Evolutionary conservation across 805 yeast species (phyloP).

Genomic region (Hanseniaspora vineae): DNA sequence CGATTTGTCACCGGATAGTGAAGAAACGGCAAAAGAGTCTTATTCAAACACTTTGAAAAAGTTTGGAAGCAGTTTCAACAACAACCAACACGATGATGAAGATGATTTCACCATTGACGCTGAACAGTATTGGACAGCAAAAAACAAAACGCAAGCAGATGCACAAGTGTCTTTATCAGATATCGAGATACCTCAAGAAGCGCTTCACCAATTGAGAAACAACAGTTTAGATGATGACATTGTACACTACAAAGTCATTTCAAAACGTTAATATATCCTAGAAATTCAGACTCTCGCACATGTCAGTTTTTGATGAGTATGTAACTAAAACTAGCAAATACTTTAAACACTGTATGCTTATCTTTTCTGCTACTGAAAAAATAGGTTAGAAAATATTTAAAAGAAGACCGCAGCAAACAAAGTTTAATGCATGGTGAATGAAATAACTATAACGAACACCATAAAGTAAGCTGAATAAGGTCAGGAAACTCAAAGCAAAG

Average conservation of each 20-base stretch:
- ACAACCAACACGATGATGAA: too few relatives aligned
- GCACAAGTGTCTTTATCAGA: background rate
- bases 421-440: conserved; percentile 66
- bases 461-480: conserved; percentile 50
- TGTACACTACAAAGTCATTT: background rate
- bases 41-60: background rate
- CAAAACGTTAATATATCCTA: background rate
- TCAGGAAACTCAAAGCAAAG: conserved; percentile 35
- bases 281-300: too few relatives aligned
- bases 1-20: background rate
- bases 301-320: too few relatives aligned
- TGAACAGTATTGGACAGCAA: background rate
- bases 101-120: background rate
- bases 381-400: conserved; percentile 3
- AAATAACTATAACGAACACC: conserved; percentile 78
- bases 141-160: background rate
- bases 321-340: too few relatives aligned
- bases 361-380: background rate
- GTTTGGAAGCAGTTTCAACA: background rate
- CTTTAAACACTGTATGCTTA: too few relatives aligned
- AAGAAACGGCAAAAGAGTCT: background rate
- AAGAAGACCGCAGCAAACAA: conserved; percentile 42
- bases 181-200: background rate
- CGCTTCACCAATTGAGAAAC: background rate
- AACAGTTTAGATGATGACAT: background rate